Percentiles rank a stretch among this genome's conserved stretches.
These are phyloP conservation scores for Allium fistulosum DNA, from an alignment of 106 monocot genomes.

Conservation along the genomic window DNA sequence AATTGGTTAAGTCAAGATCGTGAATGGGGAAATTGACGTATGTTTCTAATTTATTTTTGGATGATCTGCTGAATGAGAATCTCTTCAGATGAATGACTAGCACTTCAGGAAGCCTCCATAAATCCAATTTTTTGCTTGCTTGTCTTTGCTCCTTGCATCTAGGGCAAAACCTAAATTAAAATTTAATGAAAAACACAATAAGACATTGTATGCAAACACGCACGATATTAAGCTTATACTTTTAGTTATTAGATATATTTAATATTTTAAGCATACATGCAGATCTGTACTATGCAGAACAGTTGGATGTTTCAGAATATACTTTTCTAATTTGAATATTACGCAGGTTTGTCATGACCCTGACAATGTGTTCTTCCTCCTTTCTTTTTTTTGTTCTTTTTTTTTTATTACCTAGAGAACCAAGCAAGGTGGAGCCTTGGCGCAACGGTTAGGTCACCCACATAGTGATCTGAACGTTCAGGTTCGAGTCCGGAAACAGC, in stretches of 20 bases:
- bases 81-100: slow-evolving; percentile 96
- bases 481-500: too few species aligned
- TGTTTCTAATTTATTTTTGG: slow-evolving; percentile 94
- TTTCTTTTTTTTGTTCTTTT: too few species aligned
- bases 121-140: slow-evolving; percentile 96
- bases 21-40: slow-evolving; percentile 95
- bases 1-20: slow-evolving; percentile 85
- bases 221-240: not conserved
- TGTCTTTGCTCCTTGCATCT: slow-evolving; percentile 95
- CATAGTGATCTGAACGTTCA: too few species aligned
- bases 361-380: too few species aligned
- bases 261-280: not conserved
- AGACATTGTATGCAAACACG: not conserved
- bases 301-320: not conserved
- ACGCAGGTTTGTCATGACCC: too few species aligned
- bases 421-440: too few species aligned
- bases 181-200: not conserved
- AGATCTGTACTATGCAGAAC: not conserved
- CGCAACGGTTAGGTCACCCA: too few species aligned
- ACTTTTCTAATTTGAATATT: not conserved
- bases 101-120: slow-evolving; percentile 97
- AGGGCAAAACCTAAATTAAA: slow-evolving; percentile 67
- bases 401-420: too few species aligned
- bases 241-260: not conserved
- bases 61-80: slow-evolving; percentile 87